Evolutionary conservation across 208 protist genomes (phyloP).

Genomic region (Strigomonas culicis): DNA sequence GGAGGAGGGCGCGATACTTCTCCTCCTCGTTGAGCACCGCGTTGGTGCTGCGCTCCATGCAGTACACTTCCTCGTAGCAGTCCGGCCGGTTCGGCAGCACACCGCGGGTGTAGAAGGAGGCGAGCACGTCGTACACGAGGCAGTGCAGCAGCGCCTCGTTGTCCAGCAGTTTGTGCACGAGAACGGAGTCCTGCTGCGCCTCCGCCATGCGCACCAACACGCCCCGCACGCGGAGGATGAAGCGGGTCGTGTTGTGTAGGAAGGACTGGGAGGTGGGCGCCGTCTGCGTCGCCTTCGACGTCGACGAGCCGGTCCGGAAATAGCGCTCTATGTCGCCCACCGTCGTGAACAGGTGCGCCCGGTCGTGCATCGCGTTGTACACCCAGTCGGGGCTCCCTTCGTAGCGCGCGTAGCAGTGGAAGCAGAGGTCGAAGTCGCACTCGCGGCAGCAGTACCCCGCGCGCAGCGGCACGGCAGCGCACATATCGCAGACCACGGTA

Average conservation of each 20-base stretch:
- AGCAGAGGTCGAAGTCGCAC: constrained; percentile 63
- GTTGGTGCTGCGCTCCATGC: neutral
- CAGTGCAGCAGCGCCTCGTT: constrained; percentile 26
- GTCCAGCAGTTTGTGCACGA: constrained; percentile 32
- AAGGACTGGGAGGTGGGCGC: constrained; percentile 63
- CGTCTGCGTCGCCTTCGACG: constrained; percentile 60
- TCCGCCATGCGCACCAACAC: constrained; percentile 32
- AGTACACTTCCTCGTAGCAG: constrained; percentile 3
- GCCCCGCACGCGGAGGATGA: constrained; percentile 41
- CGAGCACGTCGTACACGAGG: constrained; percentile 32
- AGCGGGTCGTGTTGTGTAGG: constrained; percentile 45
- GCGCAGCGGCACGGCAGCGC: constrained; percentile 17
- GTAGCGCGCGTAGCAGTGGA: constrained; percentile 40
- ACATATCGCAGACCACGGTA: constrained; percentile 33
- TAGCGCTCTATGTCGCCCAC: constrained; percentile 83
- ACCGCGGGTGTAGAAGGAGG: constrained; percentile 27
- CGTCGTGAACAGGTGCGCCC: constrained; percentile 59
- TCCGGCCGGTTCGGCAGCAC: constrained; percentile 19
- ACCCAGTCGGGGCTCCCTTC: constrained; percentile 8
- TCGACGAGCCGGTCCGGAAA: constrained; percentile 72
- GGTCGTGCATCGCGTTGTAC: constrained; percentile 16
- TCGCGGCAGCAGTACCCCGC: constrained; percentile 38
- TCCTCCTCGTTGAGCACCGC: constrained; percentile 21
- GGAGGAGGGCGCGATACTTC: constrained; percentile 16
- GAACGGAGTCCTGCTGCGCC: neutral